Percentiles rank a stretch among this genome's conserved stretches.
These are phyloP conservation scores for Saccharomycopsis microspora DNA, from an alignment of 805 yeast species.

Conservation along the genomic window DNA sequence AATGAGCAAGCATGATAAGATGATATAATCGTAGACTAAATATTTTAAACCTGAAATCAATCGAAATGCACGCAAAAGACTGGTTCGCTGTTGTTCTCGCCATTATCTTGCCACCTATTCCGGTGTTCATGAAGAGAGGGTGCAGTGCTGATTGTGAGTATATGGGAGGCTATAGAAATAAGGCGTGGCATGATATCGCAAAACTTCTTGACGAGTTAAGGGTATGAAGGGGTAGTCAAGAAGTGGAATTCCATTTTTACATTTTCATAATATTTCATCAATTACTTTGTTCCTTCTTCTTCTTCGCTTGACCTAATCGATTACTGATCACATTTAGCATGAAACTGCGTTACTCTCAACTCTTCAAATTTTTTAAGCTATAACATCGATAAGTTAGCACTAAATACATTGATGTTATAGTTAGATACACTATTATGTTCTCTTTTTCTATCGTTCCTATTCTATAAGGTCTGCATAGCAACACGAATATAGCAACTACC, in stretches of 20 bases:
- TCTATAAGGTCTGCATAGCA: background rate
- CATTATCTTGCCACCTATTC: slow-evolving; percentile 59
- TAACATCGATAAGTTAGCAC: no score
- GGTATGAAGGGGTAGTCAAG: no score
- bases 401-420: background rate
- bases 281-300: no score
- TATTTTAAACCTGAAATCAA: background rate
- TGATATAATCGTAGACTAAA: background rate
- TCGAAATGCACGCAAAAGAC: slow-evolving; percentile 29
- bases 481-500: no score
- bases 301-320: no score
- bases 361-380: no score
- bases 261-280: no score
- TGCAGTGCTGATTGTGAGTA: slow-evolving; percentile 41
- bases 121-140: slow-evolving; percentile 62
- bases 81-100: slow-evolving; percentile 63
- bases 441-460: background rate
- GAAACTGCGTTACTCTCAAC: no score
- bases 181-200: no score
- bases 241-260: no score
- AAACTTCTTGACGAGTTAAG: no score
- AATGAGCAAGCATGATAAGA: background rate
- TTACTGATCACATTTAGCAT: no score
- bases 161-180: background rate
- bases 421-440: background rate